Evolutionary conservation across 2,329 filamentous ascomycete species (phyloP).

Genomic region (Colletotrichum gloeosporioides): DNA sequence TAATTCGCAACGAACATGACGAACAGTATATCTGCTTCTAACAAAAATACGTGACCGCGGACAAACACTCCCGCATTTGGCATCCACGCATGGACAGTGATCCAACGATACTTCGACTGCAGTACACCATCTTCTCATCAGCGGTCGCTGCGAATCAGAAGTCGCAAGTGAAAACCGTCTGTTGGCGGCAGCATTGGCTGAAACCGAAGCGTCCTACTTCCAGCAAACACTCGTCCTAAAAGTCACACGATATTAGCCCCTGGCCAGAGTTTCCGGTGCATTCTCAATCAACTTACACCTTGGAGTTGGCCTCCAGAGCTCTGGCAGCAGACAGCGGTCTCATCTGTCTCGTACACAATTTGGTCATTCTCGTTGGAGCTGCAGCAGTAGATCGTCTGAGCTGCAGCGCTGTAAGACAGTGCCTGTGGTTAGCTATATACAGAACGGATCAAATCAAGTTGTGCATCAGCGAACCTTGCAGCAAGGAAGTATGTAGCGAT

Average conservation of each 20-base stretch:
- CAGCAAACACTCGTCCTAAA: background rate
- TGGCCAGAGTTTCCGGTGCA: background rate
- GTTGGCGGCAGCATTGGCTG: background rate
- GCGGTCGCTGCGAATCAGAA: background rate
- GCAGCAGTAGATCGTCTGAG: background rate
- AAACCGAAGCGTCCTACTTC: background rate
- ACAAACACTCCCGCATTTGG: rapidly evolving
- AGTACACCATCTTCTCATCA: background rate
- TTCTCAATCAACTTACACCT: background rate
- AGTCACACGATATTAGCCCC: background rate
- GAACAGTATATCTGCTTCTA: background rate
- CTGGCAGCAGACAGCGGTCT: background rate
- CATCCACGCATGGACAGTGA: rapidly evolving
- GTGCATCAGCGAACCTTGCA: background rate
- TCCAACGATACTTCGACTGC: rapidly evolving
- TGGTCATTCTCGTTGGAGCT: background rate
- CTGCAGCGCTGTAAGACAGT: background rate
- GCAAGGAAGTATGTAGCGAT: background rate
- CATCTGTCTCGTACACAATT: background rate
- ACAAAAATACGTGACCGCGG: background rate
- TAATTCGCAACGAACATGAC: rapidly evolving
- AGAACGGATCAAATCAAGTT: rapidly evolving
- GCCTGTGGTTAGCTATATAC: background rate
- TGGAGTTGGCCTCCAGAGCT: background rate
- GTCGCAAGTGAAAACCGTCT: background rate